These are phyloP conservation scores for Naegleria fowleri DNA, from an alignment of 208 protist genomes.

Conservation along the genomic window DNA sequence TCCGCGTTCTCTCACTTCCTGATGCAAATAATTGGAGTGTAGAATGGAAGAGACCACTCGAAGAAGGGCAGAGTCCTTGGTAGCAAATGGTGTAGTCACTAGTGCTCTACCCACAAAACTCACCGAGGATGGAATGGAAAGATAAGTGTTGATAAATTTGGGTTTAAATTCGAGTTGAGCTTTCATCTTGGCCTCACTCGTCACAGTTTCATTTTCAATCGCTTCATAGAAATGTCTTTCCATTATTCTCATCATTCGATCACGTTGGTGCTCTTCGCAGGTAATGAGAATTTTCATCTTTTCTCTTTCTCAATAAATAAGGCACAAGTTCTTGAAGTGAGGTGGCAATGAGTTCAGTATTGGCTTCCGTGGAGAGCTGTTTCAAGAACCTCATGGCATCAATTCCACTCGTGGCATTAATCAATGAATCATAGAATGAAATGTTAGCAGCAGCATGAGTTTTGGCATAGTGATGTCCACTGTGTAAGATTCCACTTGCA, in stretches of 20 bases:
- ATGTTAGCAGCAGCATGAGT: neutral
- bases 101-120: neutral
- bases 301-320: neutral
- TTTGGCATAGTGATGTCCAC: neutral
- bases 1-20: conserved; percentile 25
- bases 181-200: neutral
- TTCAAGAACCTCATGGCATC: neutral
- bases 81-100: neutral
- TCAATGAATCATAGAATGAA: neutral
- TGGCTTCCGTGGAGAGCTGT: neutral
- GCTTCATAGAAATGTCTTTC: neutral
- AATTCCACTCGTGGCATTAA: neutral
- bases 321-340: neutral
- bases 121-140: neutral
- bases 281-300: conserved; percentile 13
- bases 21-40: conserved; percentile 13
- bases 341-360: neutral
- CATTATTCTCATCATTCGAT: neutral
- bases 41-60: neutral
- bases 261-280: neutral
- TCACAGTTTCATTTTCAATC: neutral
- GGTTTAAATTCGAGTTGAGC: neutral
- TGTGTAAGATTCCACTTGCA: neutral
- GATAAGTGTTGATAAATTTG: neutral
- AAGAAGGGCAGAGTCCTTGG: neutral